Conservation (phyloP, 495 filamentous ascomycete genomes). For the Neurospora discreta region DNA sequence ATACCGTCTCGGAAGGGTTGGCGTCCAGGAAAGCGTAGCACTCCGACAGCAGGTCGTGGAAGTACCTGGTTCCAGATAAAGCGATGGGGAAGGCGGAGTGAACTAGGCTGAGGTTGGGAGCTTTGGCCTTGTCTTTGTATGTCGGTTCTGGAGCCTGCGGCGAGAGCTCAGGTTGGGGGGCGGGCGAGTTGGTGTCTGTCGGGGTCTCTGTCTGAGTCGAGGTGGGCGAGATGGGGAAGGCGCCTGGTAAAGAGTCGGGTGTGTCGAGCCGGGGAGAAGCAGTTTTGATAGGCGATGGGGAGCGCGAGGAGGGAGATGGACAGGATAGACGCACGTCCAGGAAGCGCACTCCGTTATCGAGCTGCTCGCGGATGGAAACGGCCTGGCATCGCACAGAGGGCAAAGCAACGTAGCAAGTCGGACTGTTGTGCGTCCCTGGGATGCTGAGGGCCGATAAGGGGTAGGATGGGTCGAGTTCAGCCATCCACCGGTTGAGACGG, state of each 20-base stretch:
- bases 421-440: slow-evolving; percentile 91
- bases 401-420: slow-evolving; percentile 69
- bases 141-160: slow-evolving; percentile 13
- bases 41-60: slow-evolving; percentile 57
- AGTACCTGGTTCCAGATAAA: slow-evolving; percentile 50
- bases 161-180: not conserved
- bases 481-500: slow-evolving; percentile 72
- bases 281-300: slow-evolving; percentile 21
- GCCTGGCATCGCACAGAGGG: slow-evolving; percentile 93
- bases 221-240: slow-evolving; percentile 34
- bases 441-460: slow-evolving; percentile 76
- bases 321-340: slow-evolving; percentile 72
- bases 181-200: not conserved
- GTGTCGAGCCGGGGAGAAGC: not conserved
- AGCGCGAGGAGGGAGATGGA: not conserved
- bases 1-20: slow-evolving; percentile 70
- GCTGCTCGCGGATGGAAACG: slow-evolving; percentile 60
- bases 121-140: slow-evolving; percentile 42
- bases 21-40: slow-evolving; percentile 62
- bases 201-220: slow-evolving; percentile 25
- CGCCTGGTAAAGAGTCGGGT: slow-evolving; percentile 46
- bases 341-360: slow-evolving; percentile 87
- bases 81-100: slow-evolving; percentile 37
- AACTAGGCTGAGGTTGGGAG: slow-evolving; percentile 41
- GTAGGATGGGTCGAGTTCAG: slow-evolving; percentile 50